A percentile compares a stretch with the other conserved stretches of the same genome.
Conservation (phyloP, 2,329 filamentous ascomycete genomes). For the Trichoderma pleuroti region DNA sequence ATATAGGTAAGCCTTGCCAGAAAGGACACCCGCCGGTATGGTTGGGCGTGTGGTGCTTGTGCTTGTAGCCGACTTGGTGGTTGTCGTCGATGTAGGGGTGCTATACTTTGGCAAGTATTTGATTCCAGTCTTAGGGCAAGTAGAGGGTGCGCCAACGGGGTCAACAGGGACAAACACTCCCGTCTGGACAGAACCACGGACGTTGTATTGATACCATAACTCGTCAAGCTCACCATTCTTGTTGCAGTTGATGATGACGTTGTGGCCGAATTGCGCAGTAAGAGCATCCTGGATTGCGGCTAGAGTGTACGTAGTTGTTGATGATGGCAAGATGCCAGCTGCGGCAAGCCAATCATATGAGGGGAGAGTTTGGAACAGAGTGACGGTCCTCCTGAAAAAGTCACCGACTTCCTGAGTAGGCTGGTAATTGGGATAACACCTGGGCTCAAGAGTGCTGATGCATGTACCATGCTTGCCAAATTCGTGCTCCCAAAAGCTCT, state of each 20-base stretch:
- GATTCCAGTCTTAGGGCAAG: conserved; percentile 60
- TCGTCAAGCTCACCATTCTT: conserved; percentile 44
- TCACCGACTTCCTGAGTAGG: conserved; percentile 62
- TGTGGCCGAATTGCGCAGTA: conserved; percentile 48
- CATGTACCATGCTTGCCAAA: conserved; percentile 72
- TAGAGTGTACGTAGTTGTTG: conserved; percentile 54
- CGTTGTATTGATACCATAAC: conserved; percentile 62
- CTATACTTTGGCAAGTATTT: conserved; percentile 47
- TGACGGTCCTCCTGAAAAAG: conserved; percentile 63
- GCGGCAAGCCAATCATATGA: conserved; percentile 60
- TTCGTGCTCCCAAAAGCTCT: conserved; percentile 69
- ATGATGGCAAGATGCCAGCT: conserved; percentile 56
- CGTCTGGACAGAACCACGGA: conserved; percentile 52
- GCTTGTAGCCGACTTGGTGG: not conserved
- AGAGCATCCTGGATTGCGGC: conserved; percentile 57
- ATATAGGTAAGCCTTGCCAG: not conserved
- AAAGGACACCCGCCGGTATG: not conserved
- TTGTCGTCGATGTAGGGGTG: not conserved
- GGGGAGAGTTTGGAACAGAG: conserved; percentile 62
- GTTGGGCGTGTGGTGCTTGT: not conserved
- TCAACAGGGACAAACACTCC: conserved; percentile 57
- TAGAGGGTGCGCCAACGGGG: conserved; percentile 54
- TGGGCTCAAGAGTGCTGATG: conserved; percentile 63
- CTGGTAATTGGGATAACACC: conserved; percentile 61
- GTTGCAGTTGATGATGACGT: conserved; percentile 56